phyloP scores from a whole-genome alignment of 2,329 filamentous ascomycete species.

The Hirsutella minnesotensis region DNA sequence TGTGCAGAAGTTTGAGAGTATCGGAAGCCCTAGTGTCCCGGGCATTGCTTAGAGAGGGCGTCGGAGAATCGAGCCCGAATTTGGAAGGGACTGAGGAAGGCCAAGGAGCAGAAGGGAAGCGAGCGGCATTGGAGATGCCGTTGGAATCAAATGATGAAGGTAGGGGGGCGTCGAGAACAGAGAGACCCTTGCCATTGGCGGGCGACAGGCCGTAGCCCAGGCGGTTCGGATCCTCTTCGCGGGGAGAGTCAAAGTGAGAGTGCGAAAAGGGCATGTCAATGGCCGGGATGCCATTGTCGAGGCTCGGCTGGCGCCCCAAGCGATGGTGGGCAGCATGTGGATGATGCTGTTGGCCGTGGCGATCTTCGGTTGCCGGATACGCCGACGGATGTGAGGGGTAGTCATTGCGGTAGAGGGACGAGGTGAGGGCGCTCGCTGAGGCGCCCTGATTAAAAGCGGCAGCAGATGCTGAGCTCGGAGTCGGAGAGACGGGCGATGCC shows the following conservation, averaged over 20 bases:
- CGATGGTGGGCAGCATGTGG: constrained; percentile 16
- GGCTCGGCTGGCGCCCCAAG: constrained; percentile 35
- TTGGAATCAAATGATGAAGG: constrained; percentile 95
- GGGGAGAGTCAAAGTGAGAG: constrained; percentile 70
- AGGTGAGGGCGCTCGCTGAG: constrained; percentile 57
- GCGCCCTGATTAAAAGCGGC: constrained; percentile 26
- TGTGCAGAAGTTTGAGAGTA: constrained; percentile 51
- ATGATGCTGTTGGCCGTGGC: constrained; percentile 5
- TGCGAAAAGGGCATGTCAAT: constrained; percentile 49
- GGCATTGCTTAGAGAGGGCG: constrained; percentile 55
- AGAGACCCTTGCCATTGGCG: constrained; percentile 57
- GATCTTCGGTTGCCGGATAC: constrained; percentile 29
- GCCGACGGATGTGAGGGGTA: constrained; percentile 23
- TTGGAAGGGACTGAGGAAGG: constrained; percentile 87
- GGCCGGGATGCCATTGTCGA: constrained; percentile 43
- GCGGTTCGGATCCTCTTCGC: constrained; percentile 48
- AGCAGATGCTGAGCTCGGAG: constrained; percentile 26
- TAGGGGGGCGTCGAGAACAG: constrained; percentile 83
- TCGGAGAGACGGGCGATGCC: constrained; percentile 35
- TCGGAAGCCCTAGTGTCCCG: constrained; percentile 51
- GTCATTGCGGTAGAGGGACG: constrained; percentile 34
- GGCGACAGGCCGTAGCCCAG: constrained; percentile 71
- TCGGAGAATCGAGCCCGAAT: constrained; percentile 79
- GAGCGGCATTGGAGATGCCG: constrained; percentile 81
- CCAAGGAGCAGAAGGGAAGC: constrained; percentile 67